These are phyloP conservation scores for Salvia sclarea DNA, from an alignment of 305 asterid species.

Conservation along the genomic window DNA sequence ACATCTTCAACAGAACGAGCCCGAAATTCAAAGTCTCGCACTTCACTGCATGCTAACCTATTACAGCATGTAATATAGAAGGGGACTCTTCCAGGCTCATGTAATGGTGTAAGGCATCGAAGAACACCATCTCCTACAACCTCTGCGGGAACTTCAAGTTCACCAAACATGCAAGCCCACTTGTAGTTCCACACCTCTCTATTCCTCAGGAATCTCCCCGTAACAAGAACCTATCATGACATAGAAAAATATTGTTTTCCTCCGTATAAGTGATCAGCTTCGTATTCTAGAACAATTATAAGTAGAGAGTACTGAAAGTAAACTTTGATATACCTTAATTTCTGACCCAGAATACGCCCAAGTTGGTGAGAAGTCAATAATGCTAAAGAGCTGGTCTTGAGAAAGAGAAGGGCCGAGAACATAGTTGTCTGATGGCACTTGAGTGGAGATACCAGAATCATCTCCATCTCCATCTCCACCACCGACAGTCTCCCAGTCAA, in stretches of 20 bases:
- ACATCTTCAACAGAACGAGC: slow-evolving; percentile 42
- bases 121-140: slow-evolving; percentile 79
- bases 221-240: slow-evolving; percentile 63
- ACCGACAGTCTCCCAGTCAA: slow-evolving; percentile 78
- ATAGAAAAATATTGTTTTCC: slow-evolving; percentile 4
- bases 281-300: slow-evolving; percentile 4
- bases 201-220: slow-evolving; percentile 72
- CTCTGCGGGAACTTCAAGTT: slow-evolving; percentile 88
- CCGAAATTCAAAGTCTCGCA: slow-evolving; percentile 84
- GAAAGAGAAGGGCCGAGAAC: slow-evolving; percentile 79
- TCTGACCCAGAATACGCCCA: slow-evolving; percentile 78
- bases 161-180: slow-evolving; percentile 99
- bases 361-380: slow-evolving; percentile 82
- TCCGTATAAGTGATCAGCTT: slow-evolving; percentile 11
- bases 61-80: slow-evolving; percentile 92
- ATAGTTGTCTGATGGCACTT: slow-evolving; percentile 62
- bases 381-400: slow-evolving; percentile 88
- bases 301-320: slow-evolving; percentile 9
- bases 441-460: slow-evolving; percentile 56
- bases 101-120: slow-evolving; percentile 77
- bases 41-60: slow-evolving; percentile 97
- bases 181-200: slow-evolving; percentile 53
- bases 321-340: slow-evolving; percentile 60
- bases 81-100: slow-evolving; percentile 76
- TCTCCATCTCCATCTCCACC: slow-evolving; percentile 67